These are phyloP conservation scores for Taphrina wiesneri DNA, from an alignment of 1,139 yeast species.

Conservation along the genomic window DNA sequence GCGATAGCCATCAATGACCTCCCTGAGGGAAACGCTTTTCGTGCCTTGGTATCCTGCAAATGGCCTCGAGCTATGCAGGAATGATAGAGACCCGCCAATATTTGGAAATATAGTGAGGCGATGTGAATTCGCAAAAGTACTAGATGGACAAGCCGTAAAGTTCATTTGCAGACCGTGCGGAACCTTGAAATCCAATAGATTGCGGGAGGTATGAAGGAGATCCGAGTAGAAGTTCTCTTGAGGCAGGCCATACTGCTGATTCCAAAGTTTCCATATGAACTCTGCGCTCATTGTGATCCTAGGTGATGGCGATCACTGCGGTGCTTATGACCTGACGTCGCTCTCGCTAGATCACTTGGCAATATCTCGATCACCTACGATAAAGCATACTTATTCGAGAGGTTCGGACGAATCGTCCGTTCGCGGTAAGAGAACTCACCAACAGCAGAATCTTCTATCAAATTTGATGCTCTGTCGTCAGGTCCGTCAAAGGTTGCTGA, in stretches of 20 bases:
- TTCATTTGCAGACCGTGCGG: conserved; percentile 71
- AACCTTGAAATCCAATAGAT: conserved; percentile 68
- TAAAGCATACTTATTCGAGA: no score
- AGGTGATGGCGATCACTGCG: not conserved
- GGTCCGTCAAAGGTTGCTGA: no score
- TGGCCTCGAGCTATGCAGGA: conserved; percentile 68
- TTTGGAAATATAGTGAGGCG: conserved; percentile 66
- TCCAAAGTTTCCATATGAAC: conserved; percentile 33
- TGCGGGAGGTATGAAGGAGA: conserved; percentile 33
- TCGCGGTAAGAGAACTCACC: no score
- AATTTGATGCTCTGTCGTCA: no score
- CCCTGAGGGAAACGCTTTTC: conserved; percentile 49
- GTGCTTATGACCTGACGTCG: no score
- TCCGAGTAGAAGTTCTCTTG: conserved; percentile 34
- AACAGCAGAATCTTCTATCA: no score
- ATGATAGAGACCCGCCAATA: conserved; percentile 81
- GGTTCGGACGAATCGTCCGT: no score
- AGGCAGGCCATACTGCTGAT: conserved; percentile 28
- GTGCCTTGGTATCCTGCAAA: conserved; percentile 56
- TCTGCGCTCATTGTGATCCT: conserved; percentile 28
- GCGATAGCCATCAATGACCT: conserved; percentile 22
- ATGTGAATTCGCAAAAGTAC: conserved; percentile 71
- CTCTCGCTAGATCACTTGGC: no score
- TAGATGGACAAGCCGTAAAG: conserved; percentile 71
- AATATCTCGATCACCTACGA: no score